These are phyloP conservation scores for Grosmannia serpens DNA, from an alignment of 2,329 filamentous ascomycete genomes.

Conservation along the genomic window DNA sequence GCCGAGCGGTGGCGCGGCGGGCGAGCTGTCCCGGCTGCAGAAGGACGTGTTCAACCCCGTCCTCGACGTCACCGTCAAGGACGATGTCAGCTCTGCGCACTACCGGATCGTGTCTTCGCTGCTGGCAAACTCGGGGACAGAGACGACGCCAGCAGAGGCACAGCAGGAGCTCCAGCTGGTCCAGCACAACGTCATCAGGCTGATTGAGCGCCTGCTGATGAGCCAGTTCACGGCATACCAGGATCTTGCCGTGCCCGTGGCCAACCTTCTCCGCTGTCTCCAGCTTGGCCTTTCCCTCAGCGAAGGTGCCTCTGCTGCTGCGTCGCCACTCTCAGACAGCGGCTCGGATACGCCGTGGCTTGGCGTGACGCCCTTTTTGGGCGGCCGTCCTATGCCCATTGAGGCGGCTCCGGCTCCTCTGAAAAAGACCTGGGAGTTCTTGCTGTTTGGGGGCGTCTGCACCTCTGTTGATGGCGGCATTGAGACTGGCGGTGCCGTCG, in stretches of 20 bases:
- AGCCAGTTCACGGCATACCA: constrained; percentile 67
- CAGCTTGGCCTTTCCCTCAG: constrained; percentile 62
- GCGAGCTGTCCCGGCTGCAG: constrained; percentile 52
- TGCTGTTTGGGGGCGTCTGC: constrained; percentile 34
- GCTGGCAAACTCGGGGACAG: background rate
- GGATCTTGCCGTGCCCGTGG: constrained; percentile 68
- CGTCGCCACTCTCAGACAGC: background rate
- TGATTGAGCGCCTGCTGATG: constrained; percentile 61
- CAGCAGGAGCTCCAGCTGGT: constrained; percentile 37
- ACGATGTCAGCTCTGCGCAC: constrained; percentile 28
- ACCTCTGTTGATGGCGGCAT: constrained; percentile 36
- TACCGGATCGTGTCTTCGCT: constrained; percentile 20
- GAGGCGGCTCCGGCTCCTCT: constrained; percentile 10
- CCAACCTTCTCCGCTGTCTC: constrained; percentile 70
- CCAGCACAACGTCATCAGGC: constrained; percentile 48
- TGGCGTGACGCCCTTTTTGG: constrained; percentile 42
- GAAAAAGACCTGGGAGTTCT: constrained; percentile 33
- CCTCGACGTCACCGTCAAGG: constrained; percentile 49
- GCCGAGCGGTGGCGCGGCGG: constrained; percentile 1
- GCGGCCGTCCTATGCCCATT: constrained; percentile 26
- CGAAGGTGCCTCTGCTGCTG: constrained; percentile 28
- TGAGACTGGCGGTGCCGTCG: constrained; percentile 8
- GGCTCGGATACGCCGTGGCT: constrained; percentile 24
- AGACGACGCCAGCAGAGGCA: constrained; percentile 12
- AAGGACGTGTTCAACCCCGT: constrained; percentile 78